Evolutionary conservation across 768 basidiomycete species (phyloP), one percentile per base, ranked within the genome.

Genomic region (Termitomyces sp.): DNA sequence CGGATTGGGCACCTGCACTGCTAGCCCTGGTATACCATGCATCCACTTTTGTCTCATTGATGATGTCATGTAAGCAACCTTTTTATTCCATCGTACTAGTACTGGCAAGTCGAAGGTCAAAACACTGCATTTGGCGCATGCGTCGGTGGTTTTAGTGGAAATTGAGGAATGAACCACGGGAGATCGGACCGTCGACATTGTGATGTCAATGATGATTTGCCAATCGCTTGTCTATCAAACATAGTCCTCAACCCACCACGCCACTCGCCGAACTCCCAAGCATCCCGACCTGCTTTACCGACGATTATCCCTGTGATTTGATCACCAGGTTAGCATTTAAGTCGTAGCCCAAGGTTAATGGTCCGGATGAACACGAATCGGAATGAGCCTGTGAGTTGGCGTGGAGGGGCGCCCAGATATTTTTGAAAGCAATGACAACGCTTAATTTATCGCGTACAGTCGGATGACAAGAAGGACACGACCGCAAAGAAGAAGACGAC

Each of bases 401-500:
- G 34, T 52, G 50, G 35, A 55, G 50, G 34, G 12, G 14, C 34
- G 47, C 44, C 40, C 54, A 47, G 35, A 43, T 14, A 52, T 54
- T 41, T 52, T 54, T 57, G 53, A 65, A 54, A 57, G 48, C 53
- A 61, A 61, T 17, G 49, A 27, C 60, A 57, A 55, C 54, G 47
- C 48, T 54, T 45, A 44, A 44, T 55, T 57, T 30, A 41, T 43
- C 51, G 53, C 37, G 17, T 46, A 45, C 40, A 72, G 69, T 56
- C 64, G 35, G 69, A 67, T 25, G 63, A 65, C 58, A 67, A 60
- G 41, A 67, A 68, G 55, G 70, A 69, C 21, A 58, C 67, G 8
- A 57, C 66, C 9, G 43, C 58, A 47, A 69, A 64, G 59, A 70
- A 64, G 54, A 63, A 53, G 44, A 40, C 25, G n/a, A 32, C 57